phyloP scores from a whole-genome alignment of 2,329 filamentous ascomycete species.

The Colletotrichum costaricense region DNA sequence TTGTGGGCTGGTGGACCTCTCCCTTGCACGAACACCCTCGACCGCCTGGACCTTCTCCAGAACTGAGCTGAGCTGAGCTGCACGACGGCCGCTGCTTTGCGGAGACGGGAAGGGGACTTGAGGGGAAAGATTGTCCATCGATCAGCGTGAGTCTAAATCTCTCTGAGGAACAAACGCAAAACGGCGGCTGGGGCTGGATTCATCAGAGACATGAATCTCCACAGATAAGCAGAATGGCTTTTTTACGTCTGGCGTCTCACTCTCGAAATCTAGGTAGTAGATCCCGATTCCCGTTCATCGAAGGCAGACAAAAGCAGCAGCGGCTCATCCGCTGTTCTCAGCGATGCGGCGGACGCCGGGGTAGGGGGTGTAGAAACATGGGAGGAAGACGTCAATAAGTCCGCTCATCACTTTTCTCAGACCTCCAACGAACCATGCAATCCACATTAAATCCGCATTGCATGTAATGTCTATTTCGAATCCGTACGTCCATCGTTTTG shows the following conservation, averaged over 20 bases:
- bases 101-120: background rate
- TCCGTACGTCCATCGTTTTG: background rate
- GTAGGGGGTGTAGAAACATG: slow-evolving; percentile 10
- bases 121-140: background rate
- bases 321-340: background rate
- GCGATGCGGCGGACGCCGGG: background rate
- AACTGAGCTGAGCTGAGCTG: background rate
- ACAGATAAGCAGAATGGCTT: background rate
- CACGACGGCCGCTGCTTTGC: background rate
- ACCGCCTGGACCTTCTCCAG: background rate
- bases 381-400: slow-evolving; percentile 7
- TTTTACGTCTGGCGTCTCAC: background rate
- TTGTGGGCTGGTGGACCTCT: too few relatives aligned
- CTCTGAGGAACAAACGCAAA: background rate
- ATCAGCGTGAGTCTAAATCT: background rate
- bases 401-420: background rate
- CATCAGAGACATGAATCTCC: background rate
- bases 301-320: background rate
- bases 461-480: background rate
- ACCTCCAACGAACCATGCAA: background rate
- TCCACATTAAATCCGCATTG: slow-evolving; percentile 5
- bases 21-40: background rate
- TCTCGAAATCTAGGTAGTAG: background rate
- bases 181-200: background rate
- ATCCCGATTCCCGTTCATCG: background rate